Conservation (phyloP, 306 rosid species). For the Purshia tridentata region DNA sequence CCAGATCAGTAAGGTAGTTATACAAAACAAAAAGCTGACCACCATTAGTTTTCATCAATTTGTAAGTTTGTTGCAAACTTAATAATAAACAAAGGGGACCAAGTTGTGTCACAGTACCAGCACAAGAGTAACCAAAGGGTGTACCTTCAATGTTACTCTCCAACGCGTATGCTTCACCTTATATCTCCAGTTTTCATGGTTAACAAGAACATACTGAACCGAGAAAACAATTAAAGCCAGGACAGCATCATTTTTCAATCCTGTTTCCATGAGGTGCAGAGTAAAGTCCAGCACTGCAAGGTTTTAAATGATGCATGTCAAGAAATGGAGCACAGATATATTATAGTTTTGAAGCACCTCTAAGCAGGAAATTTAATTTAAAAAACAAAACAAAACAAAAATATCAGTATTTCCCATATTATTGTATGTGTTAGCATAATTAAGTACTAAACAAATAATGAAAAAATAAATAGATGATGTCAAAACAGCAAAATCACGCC, state of each 20-base stretch:
- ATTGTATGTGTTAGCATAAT: neutral
- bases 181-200: constrained; percentile 88
- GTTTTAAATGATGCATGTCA: constrained; percentile 37
- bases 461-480: neutral
- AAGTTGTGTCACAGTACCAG: constrained; percentile 9
- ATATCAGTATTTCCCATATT: neutral
- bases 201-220: constrained; percentile 77
- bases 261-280: constrained; percentile 74
- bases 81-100: constrained; percentile 1
- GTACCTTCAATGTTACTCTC: constrained; percentile 84
- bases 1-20: constrained; percentile 6
- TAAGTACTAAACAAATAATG: constrained; percentile 5
- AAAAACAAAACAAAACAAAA: constrained; percentile 3
- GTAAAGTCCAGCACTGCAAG: constrained; percentile 90
- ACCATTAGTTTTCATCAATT: neutral
- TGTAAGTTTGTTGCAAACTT: neutral
- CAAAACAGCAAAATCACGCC: constrained; percentile 3
- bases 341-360: neutral
- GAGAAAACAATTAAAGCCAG: constrained; percentile 73
- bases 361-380: neutral
- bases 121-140: constrained; percentile 25
- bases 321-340: constrained; percentile 9
- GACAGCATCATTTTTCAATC: constrained; percentile 77
- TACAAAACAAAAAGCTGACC: neutral
- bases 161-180: constrained; percentile 73